Evolutionary conservation across 345 rosid species (phyloP).

Genomic region (Eucalyptus microcorys): DNA sequence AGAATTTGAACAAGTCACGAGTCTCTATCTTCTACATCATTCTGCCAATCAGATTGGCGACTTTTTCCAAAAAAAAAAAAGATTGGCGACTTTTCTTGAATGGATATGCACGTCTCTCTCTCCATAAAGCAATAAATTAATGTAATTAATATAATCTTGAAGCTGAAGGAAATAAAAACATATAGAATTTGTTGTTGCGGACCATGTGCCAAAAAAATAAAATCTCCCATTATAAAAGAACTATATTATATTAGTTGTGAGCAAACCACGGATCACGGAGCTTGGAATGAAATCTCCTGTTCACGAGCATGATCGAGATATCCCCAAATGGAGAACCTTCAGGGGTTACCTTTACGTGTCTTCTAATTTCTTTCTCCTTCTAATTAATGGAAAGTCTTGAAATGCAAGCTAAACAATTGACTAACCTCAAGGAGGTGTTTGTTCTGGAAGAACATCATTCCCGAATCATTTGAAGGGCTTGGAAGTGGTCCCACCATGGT

Average conservation of each 20-base stretch:
- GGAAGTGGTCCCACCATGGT: neutral
- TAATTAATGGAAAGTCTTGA: neutral
- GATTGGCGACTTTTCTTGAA: neutral
- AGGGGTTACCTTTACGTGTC: neutral
- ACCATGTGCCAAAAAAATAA: neutral
- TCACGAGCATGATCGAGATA: neutral
- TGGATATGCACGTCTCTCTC: neutral
- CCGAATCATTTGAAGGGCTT: neutral
- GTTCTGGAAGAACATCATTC: neutral
- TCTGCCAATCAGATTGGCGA: neutral
- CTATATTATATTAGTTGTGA: neutral
- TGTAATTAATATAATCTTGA: neutral
- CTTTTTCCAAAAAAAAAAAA: neutral
- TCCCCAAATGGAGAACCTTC: neutral
- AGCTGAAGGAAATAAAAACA: neutral
- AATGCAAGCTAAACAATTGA: neutral
- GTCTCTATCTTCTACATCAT: neutral
- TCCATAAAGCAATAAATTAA: neutral
- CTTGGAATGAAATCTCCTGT: neutral
- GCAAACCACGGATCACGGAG: neutral
- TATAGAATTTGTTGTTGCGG: neutral
- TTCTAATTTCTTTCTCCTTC: neutral
- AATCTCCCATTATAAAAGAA: neutral
- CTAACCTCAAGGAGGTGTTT: neutral
- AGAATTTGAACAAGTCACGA: neutral